Conservation (phyloP, 768 basidiomycete species). For the Phylloporus arenicola region DNA sequence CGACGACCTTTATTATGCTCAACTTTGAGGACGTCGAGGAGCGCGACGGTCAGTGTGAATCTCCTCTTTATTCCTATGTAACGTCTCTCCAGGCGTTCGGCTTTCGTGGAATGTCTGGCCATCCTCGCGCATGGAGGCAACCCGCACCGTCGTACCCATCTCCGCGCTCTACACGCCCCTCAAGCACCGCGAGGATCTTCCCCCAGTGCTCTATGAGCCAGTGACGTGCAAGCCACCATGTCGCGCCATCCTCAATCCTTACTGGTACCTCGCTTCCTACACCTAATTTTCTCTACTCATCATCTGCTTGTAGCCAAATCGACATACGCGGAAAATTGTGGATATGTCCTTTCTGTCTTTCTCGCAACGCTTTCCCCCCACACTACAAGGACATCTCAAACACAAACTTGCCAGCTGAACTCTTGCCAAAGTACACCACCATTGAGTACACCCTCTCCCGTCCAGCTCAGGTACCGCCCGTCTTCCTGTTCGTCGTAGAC, state of each 20-base stretch:
- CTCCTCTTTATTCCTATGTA: not conserved
- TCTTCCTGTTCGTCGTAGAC: conserved; percentile 96
- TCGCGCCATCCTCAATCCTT: conserved; percentile 95
- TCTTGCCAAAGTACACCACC: conserved; percentile 96
- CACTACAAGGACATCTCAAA: conserved; percentile 99
- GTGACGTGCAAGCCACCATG: conserved; percentile 98
- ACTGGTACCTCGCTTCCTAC: conserved; percentile 59
- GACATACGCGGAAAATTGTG: conserved; percentile 98
- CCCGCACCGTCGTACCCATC: conserved; percentile 95
- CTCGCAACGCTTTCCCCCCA: conserved; percentile 93
- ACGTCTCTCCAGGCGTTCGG: conserved; percentile 63
- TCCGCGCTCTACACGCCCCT: conserved; percentile 96
- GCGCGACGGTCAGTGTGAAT: conserved; percentile 77
- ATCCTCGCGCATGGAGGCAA: conserved; percentile 95
- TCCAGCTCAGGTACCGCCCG: conserved; percentile 85
- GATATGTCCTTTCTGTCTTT: conserved; percentile 99
- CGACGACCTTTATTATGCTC: conserved; percentile 43
- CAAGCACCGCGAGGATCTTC: conserved; percentile 89
- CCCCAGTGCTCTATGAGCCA: conserved; percentile 95
- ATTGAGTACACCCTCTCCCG: conserved; percentile 98
- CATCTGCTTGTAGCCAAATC: conserved; percentile 67
- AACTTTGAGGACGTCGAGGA: conserved; percentile 98
- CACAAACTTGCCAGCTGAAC: conserved; percentile 93
- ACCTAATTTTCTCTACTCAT: not conserved
- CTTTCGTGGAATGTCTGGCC: conserved; percentile 99